phyloP scores from a whole-genome alignment of 768 basidiomycete genomes.

The Paxillus rubicundulus region DNA sequence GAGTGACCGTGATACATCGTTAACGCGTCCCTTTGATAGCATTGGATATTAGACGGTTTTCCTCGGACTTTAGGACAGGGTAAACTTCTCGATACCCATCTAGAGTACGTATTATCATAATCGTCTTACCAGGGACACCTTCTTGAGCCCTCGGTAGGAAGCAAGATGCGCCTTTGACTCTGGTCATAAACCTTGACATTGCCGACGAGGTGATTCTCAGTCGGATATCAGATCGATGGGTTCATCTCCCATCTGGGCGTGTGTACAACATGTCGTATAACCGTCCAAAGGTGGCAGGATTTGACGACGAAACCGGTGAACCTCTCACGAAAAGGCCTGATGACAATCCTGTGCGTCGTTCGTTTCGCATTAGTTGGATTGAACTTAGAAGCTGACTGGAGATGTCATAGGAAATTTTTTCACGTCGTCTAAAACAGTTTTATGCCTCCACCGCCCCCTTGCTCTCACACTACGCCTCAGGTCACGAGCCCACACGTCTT shows the following conservation, averaged over 20 bases:
- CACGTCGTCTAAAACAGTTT: conserved; percentile 72
- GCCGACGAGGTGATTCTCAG: conserved; percentile 80
- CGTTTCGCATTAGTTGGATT: neutral
- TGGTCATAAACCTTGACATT: conserved; percentile 87
- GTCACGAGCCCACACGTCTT: conserved; percentile 42
- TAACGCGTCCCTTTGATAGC: conserved; percentile 39
- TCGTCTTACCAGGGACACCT: neutral
- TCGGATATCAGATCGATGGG: conserved; percentile 88
- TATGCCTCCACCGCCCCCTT: conserved; percentile 80
- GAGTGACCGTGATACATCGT: neutral
- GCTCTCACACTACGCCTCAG: conserved; percentile 61
- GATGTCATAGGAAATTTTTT: conserved; percentile 63
- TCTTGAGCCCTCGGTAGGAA: conserved; percentile 39
- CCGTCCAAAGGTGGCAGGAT: conserved; percentile 71
- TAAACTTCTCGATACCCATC: conserved; percentile 69
- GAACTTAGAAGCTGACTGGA: conserved; percentile 5
- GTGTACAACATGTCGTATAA: conserved; percentile 92
- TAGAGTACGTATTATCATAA: conserved; percentile 47
- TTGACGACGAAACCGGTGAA: conserved; percentile 86
- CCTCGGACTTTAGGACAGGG: conserved; percentile 88
- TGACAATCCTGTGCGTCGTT: conserved; percentile 75
- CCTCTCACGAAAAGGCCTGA: conserved; percentile 85
- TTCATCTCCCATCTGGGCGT: conserved; percentile 83
- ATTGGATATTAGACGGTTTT: conserved; percentile 93
- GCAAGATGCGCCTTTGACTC: conserved; percentile 63